phyloP scores from a whole-genome alignment of 306 rosid species.

The Chamaecrista fasciculata region DNA sequence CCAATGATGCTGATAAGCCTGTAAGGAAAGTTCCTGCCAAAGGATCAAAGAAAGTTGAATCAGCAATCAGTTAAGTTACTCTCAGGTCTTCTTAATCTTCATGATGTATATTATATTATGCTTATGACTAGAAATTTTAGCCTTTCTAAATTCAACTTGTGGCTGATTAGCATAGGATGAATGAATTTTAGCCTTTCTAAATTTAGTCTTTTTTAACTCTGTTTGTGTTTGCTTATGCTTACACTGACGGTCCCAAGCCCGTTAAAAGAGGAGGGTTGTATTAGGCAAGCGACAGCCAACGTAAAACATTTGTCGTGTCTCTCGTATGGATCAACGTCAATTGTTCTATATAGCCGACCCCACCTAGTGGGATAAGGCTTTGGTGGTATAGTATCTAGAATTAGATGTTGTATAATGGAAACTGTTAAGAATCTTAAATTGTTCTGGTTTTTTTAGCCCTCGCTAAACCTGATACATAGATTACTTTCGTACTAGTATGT shows the following conservation, averaged over 20 bases:
- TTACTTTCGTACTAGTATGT: too few species aligned
- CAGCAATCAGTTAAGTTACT: constrained; percentile 25
- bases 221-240: too few species aligned
- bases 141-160: constrained; percentile 29
- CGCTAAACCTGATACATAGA: too few species aligned
- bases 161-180: constrained; percentile 27
- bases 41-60: constrained; percentile 66
- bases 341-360: too few species aligned
- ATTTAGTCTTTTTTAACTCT: too few species aligned
- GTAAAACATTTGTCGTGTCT: too few species aligned
- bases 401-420: constrained; percentile 33
- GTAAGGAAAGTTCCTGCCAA: constrained; percentile 70
- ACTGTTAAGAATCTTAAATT: constrained; percentile 17
- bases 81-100: constrained; percentile 19
- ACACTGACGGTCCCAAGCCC: too few species aligned
- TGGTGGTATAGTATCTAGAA: constrained; percentile 13
- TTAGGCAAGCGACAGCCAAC: too few species aligned
- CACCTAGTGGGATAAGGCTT: too few species aligned
- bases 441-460: constrained; percentile 13
- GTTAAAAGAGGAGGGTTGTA: too few species aligned
- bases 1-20: constrained; percentile 41
- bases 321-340: too few species aligned
- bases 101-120: constrained; percentile 43
- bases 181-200: constrained; percentile 21
- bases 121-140: constrained; percentile 28